Conservation (phyloP, 2,329 filamentous ascomycete species). For the Paramyrothecium sp. region DNA sequence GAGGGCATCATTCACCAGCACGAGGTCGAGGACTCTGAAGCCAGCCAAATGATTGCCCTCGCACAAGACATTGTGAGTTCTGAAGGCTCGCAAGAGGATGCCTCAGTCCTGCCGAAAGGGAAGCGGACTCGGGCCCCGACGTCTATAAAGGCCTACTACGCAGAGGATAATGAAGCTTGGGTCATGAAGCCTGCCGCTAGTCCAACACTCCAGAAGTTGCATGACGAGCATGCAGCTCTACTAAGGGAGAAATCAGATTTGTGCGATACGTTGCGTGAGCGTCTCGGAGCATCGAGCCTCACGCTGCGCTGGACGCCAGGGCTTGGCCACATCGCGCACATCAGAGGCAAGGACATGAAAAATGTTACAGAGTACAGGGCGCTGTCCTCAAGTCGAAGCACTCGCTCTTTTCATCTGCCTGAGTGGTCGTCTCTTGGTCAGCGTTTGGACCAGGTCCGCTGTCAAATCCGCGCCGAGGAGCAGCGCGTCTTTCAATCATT, state of each 20-base stretch:
- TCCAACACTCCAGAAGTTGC: slow-evolving; percentile 60
- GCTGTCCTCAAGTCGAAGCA: slow-evolving; percentile 79
- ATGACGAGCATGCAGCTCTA: slow-evolving; percentile 63
- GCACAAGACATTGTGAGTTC: slow-evolving; percentile 69
- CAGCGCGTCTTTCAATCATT: slow-evolving; percentile 74
- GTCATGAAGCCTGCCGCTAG: slow-evolving; percentile 71
- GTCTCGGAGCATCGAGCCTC: slow-evolving; percentile 62
- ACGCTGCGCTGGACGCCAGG: slow-evolving; percentile 84
- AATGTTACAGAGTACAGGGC: slow-evolving; percentile 29
- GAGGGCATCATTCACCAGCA: slow-evolving; percentile 84
- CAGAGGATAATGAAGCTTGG: slow-evolving; percentile 60
- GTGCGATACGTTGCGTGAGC: slow-evolving; percentile 57
- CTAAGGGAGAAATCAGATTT: slow-evolving; percentile 59
- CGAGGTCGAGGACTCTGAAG: slow-evolving; percentile 69
- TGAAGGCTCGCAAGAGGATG: slow-evolving; percentile 61
- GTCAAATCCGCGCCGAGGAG: slow-evolving; percentile 82
- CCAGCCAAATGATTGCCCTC: slow-evolving; percentile 67
- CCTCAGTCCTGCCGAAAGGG: slow-evolving; percentile 53
- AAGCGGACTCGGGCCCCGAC: slow-evolving; percentile 39
- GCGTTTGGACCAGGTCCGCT: slow-evolving; percentile 72
- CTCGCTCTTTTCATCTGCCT: slow-evolving; percentile 77
- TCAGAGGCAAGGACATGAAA: slow-evolving; percentile 74
- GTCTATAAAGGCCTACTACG: slow-evolving; percentile 57
- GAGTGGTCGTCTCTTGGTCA: slow-evolving; percentile 83
- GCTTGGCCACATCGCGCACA: slow-evolving; percentile 85